Evolutionary conservation across 257 asterid genomes (phyloP), one percentile per base, ranked within the genome.

Genomic region (Penstemon davidsonii): DNA sequence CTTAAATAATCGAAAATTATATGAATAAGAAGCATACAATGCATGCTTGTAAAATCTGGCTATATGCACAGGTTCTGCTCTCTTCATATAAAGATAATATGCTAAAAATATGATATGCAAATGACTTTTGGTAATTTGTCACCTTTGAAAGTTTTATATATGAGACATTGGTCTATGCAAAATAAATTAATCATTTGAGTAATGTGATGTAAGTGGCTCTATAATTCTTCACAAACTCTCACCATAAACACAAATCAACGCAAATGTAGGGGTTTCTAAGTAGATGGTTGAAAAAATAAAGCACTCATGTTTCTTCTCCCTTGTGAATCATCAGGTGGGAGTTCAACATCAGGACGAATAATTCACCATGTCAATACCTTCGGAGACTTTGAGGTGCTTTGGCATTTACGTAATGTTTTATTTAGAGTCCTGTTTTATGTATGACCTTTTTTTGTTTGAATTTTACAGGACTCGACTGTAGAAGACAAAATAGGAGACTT

Each of bases 321-420:
- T 68, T 64, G 6, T 18, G 54, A 38, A 64, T 47, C 45, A 57
- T 70, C 79, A 90, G 98, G 96, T 76, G 97, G 93, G 56, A 62
- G 93, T 59, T 90, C 96, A 43, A 75, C 82, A 15, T 88, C 90
- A 58, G 98, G 96, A 69, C 84, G 88, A 81, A 53, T 63, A 8
- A 75, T 92, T 81, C 97, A 85, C 55, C 98, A 92, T 41, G 96
- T 92, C 53, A 69, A 86, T 60, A 74, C 90, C 71, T 92, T 90
- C 78, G 90, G 79, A 53, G 94, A 90, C 57, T 43, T 66, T 60
- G 90, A 90, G 96, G 98, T 90, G 76, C 61, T 40, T 69, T 25
- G 11, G 18, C 18, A 56, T 36, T 53, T 67, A 54, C 64, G 50
- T 50, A 39, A 36, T 25, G 47, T 53, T 55, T 40, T 50, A 55